Conservation (phyloP, 306 rosid genomes). For the Cicer judaicum region DNA sequence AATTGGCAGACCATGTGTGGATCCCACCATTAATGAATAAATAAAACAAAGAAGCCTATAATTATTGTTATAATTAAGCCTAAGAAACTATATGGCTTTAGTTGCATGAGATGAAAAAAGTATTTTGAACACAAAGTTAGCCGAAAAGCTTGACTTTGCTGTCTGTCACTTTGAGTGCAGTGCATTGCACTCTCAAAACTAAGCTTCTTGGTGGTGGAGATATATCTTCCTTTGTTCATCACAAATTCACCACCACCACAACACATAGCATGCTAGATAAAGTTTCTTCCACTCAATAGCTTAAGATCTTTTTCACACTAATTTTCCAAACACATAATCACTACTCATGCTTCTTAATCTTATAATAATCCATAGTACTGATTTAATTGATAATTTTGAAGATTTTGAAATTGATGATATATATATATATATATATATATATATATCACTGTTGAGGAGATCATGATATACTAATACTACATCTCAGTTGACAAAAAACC, state of each 20-base stretch:
- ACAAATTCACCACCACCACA: conserved; percentile 36
- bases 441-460: not conserved
- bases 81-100: conserved; percentile 39
- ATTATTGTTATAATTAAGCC: conserved; percentile 38
- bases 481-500: conserved; percentile 27
- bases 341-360: conserved; percentile 11
- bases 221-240: conserved; percentile 41
- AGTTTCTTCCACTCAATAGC: conserved; percentile 47
- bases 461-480: conserved; percentile 9
- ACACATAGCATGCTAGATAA: conserved; percentile 46
- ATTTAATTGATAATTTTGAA: conserved; percentile 14
- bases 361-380: not conserved
- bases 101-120: conserved; percentile 66
- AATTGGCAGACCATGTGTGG: conserved; percentile 66
- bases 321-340: conserved; percentile 40
- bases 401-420: conserved; percentile 26
- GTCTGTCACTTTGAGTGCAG: conserved; percentile 92
- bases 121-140: conserved; percentile 60
- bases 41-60: conserved; percentile 34
- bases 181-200: conserved; percentile 75
- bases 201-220: conserved; percentile 57
- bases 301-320: conserved; percentile 32
- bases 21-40: conserved; percentile 49
- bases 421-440: too few species aligned
- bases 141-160: conserved; percentile 98